Conservation (phyloP, 2,329 filamentous ascomycete genomes). For the Neocucurbitaria cava region DNA sequence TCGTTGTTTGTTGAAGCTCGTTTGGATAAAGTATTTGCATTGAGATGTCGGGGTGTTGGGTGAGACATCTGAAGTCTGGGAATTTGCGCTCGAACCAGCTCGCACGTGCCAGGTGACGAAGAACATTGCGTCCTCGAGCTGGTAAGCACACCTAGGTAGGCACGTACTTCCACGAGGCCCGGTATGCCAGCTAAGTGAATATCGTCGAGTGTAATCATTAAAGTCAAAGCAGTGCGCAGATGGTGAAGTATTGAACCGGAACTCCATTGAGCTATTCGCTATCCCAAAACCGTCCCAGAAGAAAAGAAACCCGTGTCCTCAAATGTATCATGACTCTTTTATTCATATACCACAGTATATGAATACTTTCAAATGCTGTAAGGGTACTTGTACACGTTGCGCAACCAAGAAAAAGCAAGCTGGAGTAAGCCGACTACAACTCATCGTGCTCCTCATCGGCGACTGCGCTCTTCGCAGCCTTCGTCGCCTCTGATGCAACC, state of each 20-base stretch:
- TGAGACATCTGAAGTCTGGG: conserved; percentile 13
- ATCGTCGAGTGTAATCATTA: neutral
- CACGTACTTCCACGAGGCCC: neutral
- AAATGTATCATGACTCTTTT: conserved; percentile 34
- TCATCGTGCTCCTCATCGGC: conserved; percentile 68
- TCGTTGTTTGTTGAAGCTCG: neutral
- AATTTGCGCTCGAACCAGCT: conserved; percentile 2
- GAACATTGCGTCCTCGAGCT: no score
- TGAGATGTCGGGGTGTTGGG: neutral
- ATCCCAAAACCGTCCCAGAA: conserved; percentile 23
- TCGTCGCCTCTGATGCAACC: conserved; percentile 46
- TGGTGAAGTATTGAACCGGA: conserved; percentile 29
- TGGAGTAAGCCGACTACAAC: conserved; percentile 64
- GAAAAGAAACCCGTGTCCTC: conserved; percentile 21
- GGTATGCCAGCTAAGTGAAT: neutral
- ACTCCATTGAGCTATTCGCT: conserved; percentile 39
- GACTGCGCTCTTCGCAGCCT: conserved; percentile 50
- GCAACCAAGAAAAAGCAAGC: conserved; percentile 20
- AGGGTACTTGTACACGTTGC: conserved; percentile 27
- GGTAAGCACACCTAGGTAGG: neutral
- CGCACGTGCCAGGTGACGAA: neutral
- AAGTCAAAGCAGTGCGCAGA: neutral
- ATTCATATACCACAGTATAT: conserved; percentile 25
- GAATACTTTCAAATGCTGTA: conserved; percentile 26
- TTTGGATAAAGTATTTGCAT: conserved; percentile 7